phyloP scores from a whole-genome alignment of 176 grass and related monocot species.

The Melocanna baccifera region DNA sequence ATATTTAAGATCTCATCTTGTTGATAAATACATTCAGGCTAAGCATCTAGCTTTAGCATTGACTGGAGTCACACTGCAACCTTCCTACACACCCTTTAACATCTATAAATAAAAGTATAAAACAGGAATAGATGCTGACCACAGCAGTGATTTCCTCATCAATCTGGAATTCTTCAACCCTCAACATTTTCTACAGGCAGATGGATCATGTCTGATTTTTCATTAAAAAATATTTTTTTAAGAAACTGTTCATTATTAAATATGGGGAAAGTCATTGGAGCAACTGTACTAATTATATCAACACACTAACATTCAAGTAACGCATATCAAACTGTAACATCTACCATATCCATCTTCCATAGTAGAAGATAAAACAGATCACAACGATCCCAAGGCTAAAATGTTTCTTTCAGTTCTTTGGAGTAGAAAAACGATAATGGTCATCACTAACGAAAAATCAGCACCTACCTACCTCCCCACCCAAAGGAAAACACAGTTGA shows the following conservation, averaged over 20 bases:
- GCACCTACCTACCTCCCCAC: background rate
- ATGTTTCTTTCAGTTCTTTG: background rate
- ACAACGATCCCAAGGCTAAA: background rate
- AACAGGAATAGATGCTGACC: background rate
- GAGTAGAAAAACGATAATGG: background rate
- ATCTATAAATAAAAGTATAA: background rate
- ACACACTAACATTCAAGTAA: background rate
- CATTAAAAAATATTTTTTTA: background rate
- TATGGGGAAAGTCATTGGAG: background rate
- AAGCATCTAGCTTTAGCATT: background rate
- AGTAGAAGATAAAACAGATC: background rate
- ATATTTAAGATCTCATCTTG: background rate
- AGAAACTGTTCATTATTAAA: background rate
- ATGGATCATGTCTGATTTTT: background rate
- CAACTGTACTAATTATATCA: background rate
- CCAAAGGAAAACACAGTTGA: background rate
- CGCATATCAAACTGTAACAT: background rate
- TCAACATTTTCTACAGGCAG: background rate
- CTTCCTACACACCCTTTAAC: no score
- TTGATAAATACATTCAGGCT: background rate
- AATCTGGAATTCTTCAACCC: background rate
- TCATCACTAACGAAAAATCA: background rate
- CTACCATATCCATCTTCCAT: background rate
- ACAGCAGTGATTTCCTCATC: background rate
- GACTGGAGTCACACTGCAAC: background rate